Evolutionary conservation across 2,329 filamentous ascomycete species (phyloP).

Genomic region (Monosporascus ibericus): DNA sequence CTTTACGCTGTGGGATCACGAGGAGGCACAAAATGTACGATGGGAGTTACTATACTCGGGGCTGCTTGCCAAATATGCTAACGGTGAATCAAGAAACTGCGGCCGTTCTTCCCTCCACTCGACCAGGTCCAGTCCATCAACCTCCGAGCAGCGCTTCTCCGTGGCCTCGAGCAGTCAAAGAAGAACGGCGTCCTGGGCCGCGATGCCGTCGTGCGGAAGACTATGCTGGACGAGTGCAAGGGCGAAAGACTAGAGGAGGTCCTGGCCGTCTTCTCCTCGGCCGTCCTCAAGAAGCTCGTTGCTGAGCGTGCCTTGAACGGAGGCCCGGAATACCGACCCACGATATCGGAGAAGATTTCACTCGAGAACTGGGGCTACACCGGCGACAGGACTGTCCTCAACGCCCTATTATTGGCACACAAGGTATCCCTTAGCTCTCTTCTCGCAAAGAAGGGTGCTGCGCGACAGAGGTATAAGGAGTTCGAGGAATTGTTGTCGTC

Average conservation of each 20-base stretch:
- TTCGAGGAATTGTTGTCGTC: conserved; percentile 59
- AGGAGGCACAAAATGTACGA: conserved; percentile 65
- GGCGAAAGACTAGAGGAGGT: conserved; percentile 87
- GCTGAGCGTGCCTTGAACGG: conserved; percentile 34
- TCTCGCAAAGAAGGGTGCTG: conserved; percentile 54
- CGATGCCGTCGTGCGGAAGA: conserved; percentile 79
- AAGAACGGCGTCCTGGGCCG: conserved; percentile 78
- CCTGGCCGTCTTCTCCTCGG: conserved; percentile 75
- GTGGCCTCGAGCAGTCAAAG: conserved; percentile 77
- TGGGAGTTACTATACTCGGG: too few relatives aligned
- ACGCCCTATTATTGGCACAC: conserved; percentile 67
- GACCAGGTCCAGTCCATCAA: conserved; percentile 90
- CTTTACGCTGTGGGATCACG: conserved; percentile 75
- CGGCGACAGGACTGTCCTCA: conserved; percentile 48
- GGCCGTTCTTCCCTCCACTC: conserved; percentile 82
- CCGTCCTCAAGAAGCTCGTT: conserved; percentile 67
- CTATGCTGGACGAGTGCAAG: conserved; percentile 94
- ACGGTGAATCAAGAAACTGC: conserved; percentile 59
- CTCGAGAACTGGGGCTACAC: conserved; percentile 53
- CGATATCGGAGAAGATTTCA: conserved; percentile 49
- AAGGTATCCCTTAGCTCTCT: conserved; percentile 57
- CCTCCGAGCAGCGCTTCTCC: conserved; percentile 75
- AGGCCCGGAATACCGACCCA: conserved; percentile 31
- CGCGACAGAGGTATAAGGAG: conserved; percentile 51
- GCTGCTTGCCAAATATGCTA: conserved; percentile 1